Evolutionary conservation across 2,329 filamentous ascomycete genomes (phyloP).

Genomic region (Botrytis fabae): DNA sequence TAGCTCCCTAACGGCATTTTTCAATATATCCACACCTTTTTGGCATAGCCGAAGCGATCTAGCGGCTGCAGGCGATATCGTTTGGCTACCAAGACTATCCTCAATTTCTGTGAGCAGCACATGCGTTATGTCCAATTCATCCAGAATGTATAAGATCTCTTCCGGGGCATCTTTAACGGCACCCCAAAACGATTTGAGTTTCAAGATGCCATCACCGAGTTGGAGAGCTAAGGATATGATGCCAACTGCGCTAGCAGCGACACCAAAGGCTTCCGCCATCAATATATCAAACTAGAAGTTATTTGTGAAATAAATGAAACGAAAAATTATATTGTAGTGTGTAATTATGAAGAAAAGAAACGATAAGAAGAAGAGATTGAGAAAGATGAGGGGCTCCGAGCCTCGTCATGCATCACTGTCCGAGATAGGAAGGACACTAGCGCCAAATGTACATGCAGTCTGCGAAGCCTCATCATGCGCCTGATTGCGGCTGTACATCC

Average conservation of each 20-base stretch:
- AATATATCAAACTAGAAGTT: not conserved
- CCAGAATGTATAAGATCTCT: not conserved
- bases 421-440: not conserved
- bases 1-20: not conserved
- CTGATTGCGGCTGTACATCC: not conserved
- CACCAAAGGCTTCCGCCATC: not conserved
- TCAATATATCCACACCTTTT: not conserved
- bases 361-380: not conserved
- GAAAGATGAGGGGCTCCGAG: not conserved
- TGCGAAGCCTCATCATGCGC: not conserved
- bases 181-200: conserved; percentile 6
- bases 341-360: not conserved
- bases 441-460: not conserved
- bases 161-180: conserved; percentile 1
- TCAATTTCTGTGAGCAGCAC: not conserved
- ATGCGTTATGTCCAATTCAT: not conserved
- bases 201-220: not conserved
- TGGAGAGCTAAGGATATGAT: not conserved
- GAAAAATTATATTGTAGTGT: not conserved
- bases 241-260: conserved; percentile 2
- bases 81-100: not conserved
- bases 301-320: not conserved
- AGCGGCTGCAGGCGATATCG: not conserved
- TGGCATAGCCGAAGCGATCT: not conserved
- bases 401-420: not conserved